Evolutionary conservation across 257 asterid species (phyloP), one percentile per base, ranked within the genome.

Genomic region (Solanum peruvianum): DNA sequence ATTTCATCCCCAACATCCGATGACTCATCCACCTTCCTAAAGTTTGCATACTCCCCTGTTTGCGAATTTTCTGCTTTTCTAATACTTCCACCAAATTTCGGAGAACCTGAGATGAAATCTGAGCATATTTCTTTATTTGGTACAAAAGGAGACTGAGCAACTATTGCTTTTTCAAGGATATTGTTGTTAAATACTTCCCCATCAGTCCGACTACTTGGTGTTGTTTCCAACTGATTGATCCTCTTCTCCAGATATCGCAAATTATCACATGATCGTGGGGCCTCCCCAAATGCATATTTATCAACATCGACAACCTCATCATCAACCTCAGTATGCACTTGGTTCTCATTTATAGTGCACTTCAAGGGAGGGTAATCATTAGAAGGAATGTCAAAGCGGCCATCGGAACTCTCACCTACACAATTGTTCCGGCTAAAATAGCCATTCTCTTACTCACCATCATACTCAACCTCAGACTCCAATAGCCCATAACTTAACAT

Each of bases 401-500:
- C 93, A 76, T 91, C 94, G 21, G 85, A 82, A 86, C 91, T 90
- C 86, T 93, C 94, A 41, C 62, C 85, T 87, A 88, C 81, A 91
- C 95, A 92, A 39, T 89, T 89, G 84, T 91, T 92, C 78, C 88
- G 85, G 87, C 93, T 88, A 88, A 92, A 90, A 2, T 6, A 16
- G 29, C 83, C 86, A 76, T 64, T 85, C 56, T 64, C 86, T 78
- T 83, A 93, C 37, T 89, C 96, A 77, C 91, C 94, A 70, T 93
- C 96, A 9, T 87, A 91, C 90, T 95, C 98, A 49, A 91, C 89
- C 87, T 95, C 98, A 47, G 90, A 88, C 87, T 93, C 99, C 16
- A 95, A 89, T 84, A 97, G 88, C 77, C 98, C 99, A 89, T 89
- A 94, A 86, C 99, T 95, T 95, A 95, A 87, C 98, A 97, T 92